Conservation (phyloP, 345 rosid species). For the Rhizophora apiculata region DNA sequence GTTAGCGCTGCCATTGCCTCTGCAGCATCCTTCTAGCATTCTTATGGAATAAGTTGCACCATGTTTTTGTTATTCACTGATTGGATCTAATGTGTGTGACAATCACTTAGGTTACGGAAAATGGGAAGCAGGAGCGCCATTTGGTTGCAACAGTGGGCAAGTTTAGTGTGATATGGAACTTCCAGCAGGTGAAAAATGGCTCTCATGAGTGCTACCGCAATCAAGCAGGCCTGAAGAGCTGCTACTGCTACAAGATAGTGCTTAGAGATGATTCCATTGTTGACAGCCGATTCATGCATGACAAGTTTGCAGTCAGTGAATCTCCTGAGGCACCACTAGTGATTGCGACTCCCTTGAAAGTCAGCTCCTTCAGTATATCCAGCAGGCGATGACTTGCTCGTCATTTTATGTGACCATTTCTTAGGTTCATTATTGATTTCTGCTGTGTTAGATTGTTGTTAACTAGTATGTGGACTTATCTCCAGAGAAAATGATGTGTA, state of each 20-base stretch:
- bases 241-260: constrained; percentile 90
- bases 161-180: constrained; percentile 92
- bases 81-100: constrained; percentile 9
- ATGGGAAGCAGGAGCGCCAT: constrained; percentile 78
- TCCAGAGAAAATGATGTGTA: too few species aligned
- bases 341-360: constrained; percentile 91
- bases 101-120: constrained; percentile 60
- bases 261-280: constrained; percentile 86
- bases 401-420: not conserved
- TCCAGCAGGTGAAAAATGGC: constrained; percentile 75
- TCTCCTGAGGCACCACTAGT: constrained; percentile 98
- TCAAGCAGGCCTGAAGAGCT: constrained; percentile 76
- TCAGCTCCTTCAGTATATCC: constrained; percentile 96
- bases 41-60: not conserved
- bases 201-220: constrained; percentile 73
- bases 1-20: too few species aligned
- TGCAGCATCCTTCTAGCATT: not conserved
- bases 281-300: constrained; percentile 97
- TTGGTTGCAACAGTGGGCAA: constrained; percentile 96
- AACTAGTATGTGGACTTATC: too few species aligned
- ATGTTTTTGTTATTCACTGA: not conserved
- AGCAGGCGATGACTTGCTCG: constrained; percentile 51
- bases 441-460: not conserved
- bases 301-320: constrained; percentile 81
- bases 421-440: not conserved